phyloP scores from a whole-genome alignment of 2,329 filamentous ascomycete species.

The Exophiala viscosa region DNA sequence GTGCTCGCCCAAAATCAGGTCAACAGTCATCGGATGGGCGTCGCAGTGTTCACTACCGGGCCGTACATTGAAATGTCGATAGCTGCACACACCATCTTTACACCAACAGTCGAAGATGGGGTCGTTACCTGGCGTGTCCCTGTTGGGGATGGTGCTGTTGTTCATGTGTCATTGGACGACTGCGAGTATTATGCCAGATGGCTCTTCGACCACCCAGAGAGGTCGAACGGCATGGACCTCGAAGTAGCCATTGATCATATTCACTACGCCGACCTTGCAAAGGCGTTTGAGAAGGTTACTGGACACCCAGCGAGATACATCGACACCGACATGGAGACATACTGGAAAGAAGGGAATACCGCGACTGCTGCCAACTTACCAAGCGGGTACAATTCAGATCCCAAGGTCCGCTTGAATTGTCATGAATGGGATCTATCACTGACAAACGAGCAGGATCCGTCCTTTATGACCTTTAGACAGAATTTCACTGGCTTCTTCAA shows the following conservation, averaged over 20 bases:
- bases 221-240: constrained; percentile 46
- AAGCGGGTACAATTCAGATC: constrained; percentile 38
- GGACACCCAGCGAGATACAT: constrained; percentile 42
- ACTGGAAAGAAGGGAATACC: constrained; percentile 30
- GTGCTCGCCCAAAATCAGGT: constrained; percentile 42
- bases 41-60: constrained; percentile 27
- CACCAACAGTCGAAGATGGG: constrained; percentile 39
- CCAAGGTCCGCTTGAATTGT: constrained; percentile 8
- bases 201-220: constrained; percentile 47
- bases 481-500: constrained; percentile 55
- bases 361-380: constrained; percentile 27
- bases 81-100: constrained; percentile 37
- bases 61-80: constrained; percentile 31
- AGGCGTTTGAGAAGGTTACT: constrained; percentile 44
- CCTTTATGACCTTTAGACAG: constrained; percentile 39
- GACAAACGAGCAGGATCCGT: constrained; percentile 29
- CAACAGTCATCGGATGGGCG: constrained; percentile 28
- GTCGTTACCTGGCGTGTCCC: constrained; percentile 44
- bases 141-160: constrained; percentile 36
- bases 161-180: constrained; percentile 46
- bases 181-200: constrained; percentile 47
- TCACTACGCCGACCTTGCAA: constrained; percentile 39
- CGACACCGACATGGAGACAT: constrained; percentile 36
- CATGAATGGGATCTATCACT: background rate
- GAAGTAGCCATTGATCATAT: constrained; percentile 44